phyloP scores from a whole-genome alignment of 192 early-diverging fungal genomes.

The Backusella mclennaniae region DNA sequence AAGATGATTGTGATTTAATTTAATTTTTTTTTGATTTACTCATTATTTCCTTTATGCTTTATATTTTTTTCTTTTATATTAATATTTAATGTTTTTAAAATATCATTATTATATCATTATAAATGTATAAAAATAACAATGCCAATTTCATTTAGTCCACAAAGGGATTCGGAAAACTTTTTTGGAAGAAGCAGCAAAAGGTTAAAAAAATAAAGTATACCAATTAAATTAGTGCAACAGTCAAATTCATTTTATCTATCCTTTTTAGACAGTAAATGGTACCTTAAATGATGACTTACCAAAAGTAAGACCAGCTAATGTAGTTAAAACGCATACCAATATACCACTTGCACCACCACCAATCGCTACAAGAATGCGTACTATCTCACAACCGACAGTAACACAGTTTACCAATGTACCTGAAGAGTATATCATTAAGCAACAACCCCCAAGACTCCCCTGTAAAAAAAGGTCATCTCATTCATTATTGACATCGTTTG shows the following conservation, averaged over 20 bases:
- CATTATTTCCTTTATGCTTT: not conserved
- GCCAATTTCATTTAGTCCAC: not conserved
- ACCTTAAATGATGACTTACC: conserved; percentile 12
- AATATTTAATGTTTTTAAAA: not conserved
- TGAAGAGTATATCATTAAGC: not conserved
- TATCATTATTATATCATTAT: not conserved
- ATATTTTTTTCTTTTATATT: not conserved
- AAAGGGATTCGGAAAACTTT: conserved; percentile 17
- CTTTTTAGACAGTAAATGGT: conserved; percentile 3
- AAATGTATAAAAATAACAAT: not conserved
- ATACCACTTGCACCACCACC: conserved; percentile 25
- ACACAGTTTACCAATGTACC: not conserved
- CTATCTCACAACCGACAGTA: not conserved
- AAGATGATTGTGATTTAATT: not conserved
- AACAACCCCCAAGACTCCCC: not conserved
- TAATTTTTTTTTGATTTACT: not conserved
- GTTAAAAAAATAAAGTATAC: conserved; percentile 12
- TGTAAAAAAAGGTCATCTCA: not conserved
- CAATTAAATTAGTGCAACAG: conserved; percentile 9
- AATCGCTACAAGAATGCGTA: not conserved
- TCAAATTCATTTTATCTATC: not conserved
- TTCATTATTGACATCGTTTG: not conserved
- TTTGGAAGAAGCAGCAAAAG: conserved; percentile 18
- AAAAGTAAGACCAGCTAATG: not conserved
- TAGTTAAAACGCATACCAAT: not conserved